These are phyloP conservation scores for Fusarium caatingaense DNA, from an alignment of 2,329 filamentous ascomycete genomes.

Conservation along the genomic window DNA sequence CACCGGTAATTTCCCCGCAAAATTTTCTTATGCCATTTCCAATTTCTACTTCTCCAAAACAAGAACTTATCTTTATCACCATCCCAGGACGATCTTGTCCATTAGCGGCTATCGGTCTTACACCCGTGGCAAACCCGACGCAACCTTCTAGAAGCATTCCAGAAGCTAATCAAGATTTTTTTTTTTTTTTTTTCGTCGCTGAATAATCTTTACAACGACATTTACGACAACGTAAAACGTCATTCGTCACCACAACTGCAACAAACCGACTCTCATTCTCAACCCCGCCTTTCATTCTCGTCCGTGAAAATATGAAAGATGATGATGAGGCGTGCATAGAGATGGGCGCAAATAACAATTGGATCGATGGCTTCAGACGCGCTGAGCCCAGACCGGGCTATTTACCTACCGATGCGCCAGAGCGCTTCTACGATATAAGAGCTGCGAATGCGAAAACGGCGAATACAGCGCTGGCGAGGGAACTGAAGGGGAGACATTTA, in stretches of 20 bases:
- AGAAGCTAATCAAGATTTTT: slow-evolving; percentile 10
- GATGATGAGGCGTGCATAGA: not conserved
- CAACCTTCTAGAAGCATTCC: slow-evolving; percentile 31
- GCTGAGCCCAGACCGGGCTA: slow-evolving; percentile 37
- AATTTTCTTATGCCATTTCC: not conserved
- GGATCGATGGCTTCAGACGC: slow-evolving; percentile 38
- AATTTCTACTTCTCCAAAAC: not conserved
- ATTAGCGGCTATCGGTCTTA: not conserved
- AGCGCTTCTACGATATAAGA: slow-evolving; percentile 65
- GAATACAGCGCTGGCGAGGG: slow-evolving; percentile 78
- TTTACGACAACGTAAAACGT: not conserved
- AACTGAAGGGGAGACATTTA: slow-evolving; percentile 84
- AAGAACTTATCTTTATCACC: not conserved
- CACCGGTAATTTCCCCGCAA: not conserved
- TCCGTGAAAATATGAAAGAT: not conserved
- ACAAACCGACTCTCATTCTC: not conserved
- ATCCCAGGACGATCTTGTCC: not conserved
- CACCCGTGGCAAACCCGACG: slow-evolving; percentile 3
- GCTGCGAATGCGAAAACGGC: slow-evolving; percentile 78
- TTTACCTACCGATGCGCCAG: slow-evolving; percentile 30
- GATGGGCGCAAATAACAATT: not conserved
- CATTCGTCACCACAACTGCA: not conserved
- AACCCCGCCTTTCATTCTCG: not conserved
- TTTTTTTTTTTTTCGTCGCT: not conserved
- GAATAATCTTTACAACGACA: slow-evolving; percentile 17